Evolutionary conservation across 192 early-diverging fungal species (phyloP).

Genomic region (Rhizophagus sp.): DNA sequence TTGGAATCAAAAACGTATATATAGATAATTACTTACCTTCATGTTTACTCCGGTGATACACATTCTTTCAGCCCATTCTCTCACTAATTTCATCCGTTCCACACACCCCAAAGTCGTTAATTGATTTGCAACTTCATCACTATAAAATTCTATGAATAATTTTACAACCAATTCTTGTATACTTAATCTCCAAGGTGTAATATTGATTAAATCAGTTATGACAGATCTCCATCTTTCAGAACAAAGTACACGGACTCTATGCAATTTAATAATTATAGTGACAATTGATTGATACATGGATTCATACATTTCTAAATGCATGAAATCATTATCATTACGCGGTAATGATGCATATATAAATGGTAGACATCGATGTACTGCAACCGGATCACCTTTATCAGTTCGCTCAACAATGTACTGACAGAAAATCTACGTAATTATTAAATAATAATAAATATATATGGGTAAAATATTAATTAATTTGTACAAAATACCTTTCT

Average conservation of each 20-base stretch:
- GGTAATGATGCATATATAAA: not conserved
- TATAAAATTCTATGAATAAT: slow-evolving; percentile 10
- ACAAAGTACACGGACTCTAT: slow-evolving; percentile 8
- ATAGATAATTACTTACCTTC: not conserved
- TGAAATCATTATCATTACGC: not conserved
- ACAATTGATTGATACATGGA: not conserved
- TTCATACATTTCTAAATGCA: slow-evolving; percentile 19
- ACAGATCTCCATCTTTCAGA: slow-evolving; percentile 10
- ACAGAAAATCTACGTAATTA: slow-evolving; percentile 1
- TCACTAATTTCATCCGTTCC: not conserved
- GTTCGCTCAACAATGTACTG: slow-evolving; percentile 2
- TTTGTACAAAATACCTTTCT: slow-evolving; percentile 21
- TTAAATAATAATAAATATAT: not conserved
- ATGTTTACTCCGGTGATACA: not conserved
- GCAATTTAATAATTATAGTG: slow-evolving; percentile 3
- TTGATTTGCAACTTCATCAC: not conserved
- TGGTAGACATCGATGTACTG: not conserved
- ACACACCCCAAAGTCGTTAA: not conserved
- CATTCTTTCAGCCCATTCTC: slow-evolving; percentile 5
- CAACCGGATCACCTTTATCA: not conserved
- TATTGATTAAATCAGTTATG: not conserved
- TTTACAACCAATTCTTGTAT: slow-evolving; percentile 14
- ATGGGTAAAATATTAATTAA: not conserved
- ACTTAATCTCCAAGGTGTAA: slow-evolving; percentile 16
- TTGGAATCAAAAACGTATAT: not conserved